These are phyloP conservation scores for Cyanophora paradoxa DNA, from an alignment of 78 protist genomes.

Conservation along the genomic window DNA sequence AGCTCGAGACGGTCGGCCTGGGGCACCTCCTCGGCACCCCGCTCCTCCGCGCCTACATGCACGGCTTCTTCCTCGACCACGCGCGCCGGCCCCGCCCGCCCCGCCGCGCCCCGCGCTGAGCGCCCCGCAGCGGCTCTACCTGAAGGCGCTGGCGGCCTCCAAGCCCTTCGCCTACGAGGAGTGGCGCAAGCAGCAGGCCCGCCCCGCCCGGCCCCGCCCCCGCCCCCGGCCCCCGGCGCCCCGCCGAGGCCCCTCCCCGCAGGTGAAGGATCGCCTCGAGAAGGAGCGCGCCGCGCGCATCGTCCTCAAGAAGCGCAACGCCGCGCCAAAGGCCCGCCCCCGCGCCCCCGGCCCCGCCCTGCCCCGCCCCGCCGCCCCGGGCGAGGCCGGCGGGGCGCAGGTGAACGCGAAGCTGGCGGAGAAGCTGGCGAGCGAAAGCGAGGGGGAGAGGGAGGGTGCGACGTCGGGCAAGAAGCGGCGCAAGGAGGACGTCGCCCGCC, in stretches of 20 bases:
- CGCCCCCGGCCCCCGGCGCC: not conserved
- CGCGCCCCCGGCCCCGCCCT: not conserved
- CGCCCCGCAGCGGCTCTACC: not conserved
- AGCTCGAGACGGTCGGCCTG: conserved; percentile 66
- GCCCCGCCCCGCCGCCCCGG: not conserved
- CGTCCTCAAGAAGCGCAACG: not conserved
- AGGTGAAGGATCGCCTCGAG: not conserved
- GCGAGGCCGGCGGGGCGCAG: not conserved
- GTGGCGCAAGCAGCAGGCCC: conserved; percentile 13
- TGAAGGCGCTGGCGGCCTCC: conserved; percentile 26
- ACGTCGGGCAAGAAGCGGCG: not conserved
- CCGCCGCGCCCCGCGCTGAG: not conserved
- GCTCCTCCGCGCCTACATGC: conserved; percentile 80
- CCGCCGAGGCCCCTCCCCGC: not conserved
- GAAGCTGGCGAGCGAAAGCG: not conserved
- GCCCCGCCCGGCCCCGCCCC: not conserved
- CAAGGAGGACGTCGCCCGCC: too few relatives aligned
- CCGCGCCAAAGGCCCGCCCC: not conserved
- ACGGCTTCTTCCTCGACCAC: conserved; percentile 84
- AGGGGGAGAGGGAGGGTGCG: not conserved
- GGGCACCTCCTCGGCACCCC: conserved; percentile 58
- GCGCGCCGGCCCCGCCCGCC: not conserved
- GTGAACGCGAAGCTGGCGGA: not conserved
- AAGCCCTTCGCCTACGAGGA: conserved; percentile 64
- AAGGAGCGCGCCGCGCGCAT: not conserved